These are phyloP conservation scores for Coemansia sp. DNA, from an alignment of 192 early-diverging fungal species.

Conservation along the genomic window DNA sequence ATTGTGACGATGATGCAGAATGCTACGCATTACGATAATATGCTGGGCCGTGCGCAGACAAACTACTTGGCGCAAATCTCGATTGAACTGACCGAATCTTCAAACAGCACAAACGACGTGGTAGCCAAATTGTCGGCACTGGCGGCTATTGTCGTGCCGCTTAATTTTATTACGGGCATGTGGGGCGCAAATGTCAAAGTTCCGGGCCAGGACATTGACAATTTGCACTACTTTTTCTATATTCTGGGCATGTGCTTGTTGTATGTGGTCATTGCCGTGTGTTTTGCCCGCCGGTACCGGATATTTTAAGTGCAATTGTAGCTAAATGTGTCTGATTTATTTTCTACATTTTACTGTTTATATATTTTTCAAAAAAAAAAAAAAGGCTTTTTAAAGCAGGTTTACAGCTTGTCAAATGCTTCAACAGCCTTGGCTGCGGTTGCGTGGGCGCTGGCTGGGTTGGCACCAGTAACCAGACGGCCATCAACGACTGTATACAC, in stretches of 20 bases:
- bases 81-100: slow-evolving; percentile 71
- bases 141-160: slow-evolving; percentile 84
- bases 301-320: slow-evolving; percentile 26
- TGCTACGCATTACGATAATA: slow-evolving; percentile 71
- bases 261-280: slow-evolving; percentile 36
- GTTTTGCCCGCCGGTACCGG: slow-evolving; percentile 32
- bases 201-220: slow-evolving; percentile 45
- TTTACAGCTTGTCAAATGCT: slow-evolving; percentile 29
- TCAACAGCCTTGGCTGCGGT: slow-evolving; percentile 47
- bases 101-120: slow-evolving; percentile 83
- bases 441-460: slow-evolving; percentile 63
- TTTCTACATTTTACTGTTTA: no score
- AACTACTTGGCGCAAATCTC: slow-evolving; percentile 77
- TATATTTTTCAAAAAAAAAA: neutral
- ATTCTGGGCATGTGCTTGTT: slow-evolving; percentile 45
- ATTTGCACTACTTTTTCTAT: slow-evolving; percentile 44
- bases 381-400: neutral
- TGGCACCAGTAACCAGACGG: slow-evolving; percentile 67
- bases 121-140: slow-evolving; percentile 86
- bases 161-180: slow-evolving; percentile 85
- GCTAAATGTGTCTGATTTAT: no score
- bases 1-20: slow-evolving; percentile 78
- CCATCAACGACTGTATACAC: slow-evolving; percentile 59
- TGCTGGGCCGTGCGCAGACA: slow-evolving; percentile 67
- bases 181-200: slow-evolving; percentile 62